Base-by-base conservation (phyloP, 345 rosid genomes). In the Mangifera indica region DNA sequence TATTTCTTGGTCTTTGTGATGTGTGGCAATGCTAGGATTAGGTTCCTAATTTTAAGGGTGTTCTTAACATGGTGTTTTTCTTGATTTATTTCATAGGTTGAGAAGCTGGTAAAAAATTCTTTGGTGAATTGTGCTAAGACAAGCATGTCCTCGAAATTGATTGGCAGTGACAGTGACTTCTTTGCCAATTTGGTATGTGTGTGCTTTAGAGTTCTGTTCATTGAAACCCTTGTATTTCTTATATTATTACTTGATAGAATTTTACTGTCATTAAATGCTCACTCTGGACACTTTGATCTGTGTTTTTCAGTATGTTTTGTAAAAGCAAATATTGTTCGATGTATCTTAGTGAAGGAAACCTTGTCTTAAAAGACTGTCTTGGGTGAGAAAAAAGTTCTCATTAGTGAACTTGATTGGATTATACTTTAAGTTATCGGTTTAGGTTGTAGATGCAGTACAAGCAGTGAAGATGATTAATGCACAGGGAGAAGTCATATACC, bases 81-180 rank as follows among this genome's bases (percentile, higher is more conserved):
- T 17, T 60, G 20, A 53, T 53, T 64, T 53, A 37, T 49, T 74
- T 54, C n/a, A 13, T 61, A 93, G 98, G 96, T 93, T 81, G 98
- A 95, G 78, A 95, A 93, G 82, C 96, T 96, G 48, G 97, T 97
- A 64, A 96, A 91, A 76, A 91, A 84, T 79, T 91, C 95, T 77
- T 80, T 96, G 48, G 78, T 96, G 57, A 96, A 93, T 78, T 93
- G 94, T 80, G 99, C 98, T 52, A 96, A 96, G 80, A 96, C 98
- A 62, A 93, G 97, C 85, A 93, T 96, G 96, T 95, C 99, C 67
- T 96, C 99, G 3, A 96, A 93, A 85, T 80, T 96, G 84, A 91
- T 96, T 81, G 89, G 89, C 63, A 86, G 81, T 72, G 97, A 96
- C 84, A 89, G 96, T 59, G 92, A 95, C 86, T 87, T 91, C 83